Evolutionary conservation across 805 yeast species (phyloP).

Genomic region (Blastobotrys terrestris): DNA sequence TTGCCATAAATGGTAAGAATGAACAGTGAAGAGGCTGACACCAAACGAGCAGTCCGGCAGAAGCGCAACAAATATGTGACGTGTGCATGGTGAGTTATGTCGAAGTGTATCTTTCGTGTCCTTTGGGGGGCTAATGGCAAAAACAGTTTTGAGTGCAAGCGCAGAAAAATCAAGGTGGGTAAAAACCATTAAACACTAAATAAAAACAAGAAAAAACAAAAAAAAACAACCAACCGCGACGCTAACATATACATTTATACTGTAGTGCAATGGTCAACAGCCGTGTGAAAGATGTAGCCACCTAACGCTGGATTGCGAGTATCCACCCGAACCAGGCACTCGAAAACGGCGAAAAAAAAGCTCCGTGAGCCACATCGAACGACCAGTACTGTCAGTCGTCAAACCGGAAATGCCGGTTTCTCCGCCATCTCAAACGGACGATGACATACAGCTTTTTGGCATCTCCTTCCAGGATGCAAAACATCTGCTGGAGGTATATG

Average conservation of each 20-base stretch:
- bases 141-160: conserved; percentile 18
- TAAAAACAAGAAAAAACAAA: too few relatives aligned
- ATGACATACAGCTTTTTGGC: conserved; percentile 5
- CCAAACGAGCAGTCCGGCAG: neutral
- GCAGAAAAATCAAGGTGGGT: conserved; percentile 22
- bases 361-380: neutral
- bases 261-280: conserved; percentile 20
- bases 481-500: conserved; percentile 16
- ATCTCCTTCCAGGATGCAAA: conserved; percentile 13
- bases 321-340: conserved; percentile 10
- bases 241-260: neutral
- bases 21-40: neutral
- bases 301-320: conserved; percentile 17
- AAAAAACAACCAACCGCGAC: neutral
- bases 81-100: conserved; percentile 13
- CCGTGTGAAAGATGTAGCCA: conserved; percentile 21
- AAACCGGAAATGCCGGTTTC: neutral
- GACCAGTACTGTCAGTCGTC: neutral
- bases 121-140: too few relatives aligned
- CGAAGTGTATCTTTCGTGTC: too few relatives aligned
- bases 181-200: too few relatives aligned
- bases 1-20: neutral
- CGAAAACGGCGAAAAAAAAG: neutral
- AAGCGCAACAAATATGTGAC: conserved; percentile 13
- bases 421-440: neutral